Evolutionary conservation across 306 rosid genomes (phyloP), one percentile per base, ranked within the genome.

Genomic region (Leucaena leucocephala): DNA sequence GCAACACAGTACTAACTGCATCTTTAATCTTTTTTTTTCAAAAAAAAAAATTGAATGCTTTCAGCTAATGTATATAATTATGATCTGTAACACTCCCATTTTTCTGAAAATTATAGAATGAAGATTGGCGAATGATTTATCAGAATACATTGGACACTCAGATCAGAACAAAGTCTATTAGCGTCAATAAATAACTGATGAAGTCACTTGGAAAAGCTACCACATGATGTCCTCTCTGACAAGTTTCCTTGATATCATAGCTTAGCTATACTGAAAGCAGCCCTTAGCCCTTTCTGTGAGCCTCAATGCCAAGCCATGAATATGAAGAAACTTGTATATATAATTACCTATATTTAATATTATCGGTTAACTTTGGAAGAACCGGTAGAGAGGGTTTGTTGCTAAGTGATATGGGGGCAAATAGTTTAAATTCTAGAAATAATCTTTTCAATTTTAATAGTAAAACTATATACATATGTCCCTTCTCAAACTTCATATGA

Each of bases 1-100:
- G 62, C 38, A 63, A 58, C 77, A 27, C 27, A 78, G 81, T 75
- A 73, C 80, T 27, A 57, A 38, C 45, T 65, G 17, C n/a, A 16
- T 66, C 43, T 67, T 27, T 27, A 27, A 27, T 27, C 27, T 27
- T 27, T 27, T 9, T 72, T 39, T 71, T 7, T 78, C 35, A 50
- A 50, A 27, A 27, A 27, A 27, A 6, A 54, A 22, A 0, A 11
- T 38, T 38, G 22, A 70, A 52, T 33, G 15, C 21, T 16, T 67
- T 74, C 38, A 27, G 43, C 17, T 38, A 39, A 39, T 19, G 21
- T 27, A 6, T 1, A 52, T 52, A 52, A 5, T 17, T 52, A 15
- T 14, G 21, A 65, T 66, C 9, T 9, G 14, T 19, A 42, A 40
- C 15, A 40, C 17, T 8, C 43, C 27, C 27, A 6, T 3, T 2